Conservation (phyloP, 2,329 filamentous ascomycete genomes). For the Verticillium isaacii region DNA sequence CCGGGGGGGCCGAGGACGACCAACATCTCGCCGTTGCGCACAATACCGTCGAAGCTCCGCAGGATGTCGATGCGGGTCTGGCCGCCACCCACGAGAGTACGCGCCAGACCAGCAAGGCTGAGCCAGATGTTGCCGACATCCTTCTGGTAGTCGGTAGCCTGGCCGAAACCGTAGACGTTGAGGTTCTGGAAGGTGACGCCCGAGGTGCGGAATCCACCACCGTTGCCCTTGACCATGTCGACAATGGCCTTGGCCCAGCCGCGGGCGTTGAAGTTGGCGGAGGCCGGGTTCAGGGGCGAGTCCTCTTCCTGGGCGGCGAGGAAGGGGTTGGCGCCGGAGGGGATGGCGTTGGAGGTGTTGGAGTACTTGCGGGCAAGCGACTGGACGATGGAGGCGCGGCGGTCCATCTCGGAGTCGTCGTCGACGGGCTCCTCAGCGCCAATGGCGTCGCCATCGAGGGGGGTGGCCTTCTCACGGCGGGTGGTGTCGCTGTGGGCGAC, state of each 20-base stretch:
- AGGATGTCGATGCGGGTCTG: constrained; percentile 63
- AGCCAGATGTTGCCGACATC: constrained; percentile 59
- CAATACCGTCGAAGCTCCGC: constrained; percentile 61
- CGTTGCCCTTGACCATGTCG: constrained; percentile 45
- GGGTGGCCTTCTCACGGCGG: constrained; percentile 14
- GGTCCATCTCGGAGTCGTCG: constrained; percentile 39
- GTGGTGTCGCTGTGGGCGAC: constrained; percentile 20
- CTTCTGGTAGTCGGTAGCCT: constrained; percentile 66
- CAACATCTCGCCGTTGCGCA: constrained; percentile 69
- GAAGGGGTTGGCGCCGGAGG: constrained; percentile 44
- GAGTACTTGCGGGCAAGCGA: constrained; percentile 53
- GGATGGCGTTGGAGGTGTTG: constrained; percentile 32
- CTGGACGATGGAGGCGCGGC: constrained; percentile 48
- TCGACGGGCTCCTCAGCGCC: constrained; percentile 19
- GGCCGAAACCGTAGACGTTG: constrained; percentile 64
- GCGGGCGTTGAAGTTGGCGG: constrained; percentile 46
- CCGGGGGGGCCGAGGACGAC: constrained; percentile 70
- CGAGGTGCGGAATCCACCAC: constrained; percentile 52
- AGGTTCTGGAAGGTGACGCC: constrained; percentile 65
- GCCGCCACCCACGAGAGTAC: constrained; percentile 46
- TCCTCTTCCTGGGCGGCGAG: constrained; percentile 38
- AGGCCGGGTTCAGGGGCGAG: constrained; percentile 49
- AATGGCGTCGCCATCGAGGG: constrained; percentile 9
- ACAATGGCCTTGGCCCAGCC: constrained; percentile 59
- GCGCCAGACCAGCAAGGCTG: constrained; percentile 36